A percentile compares a stretch with the other conserved stretches of the same genome.
These are phyloP conservation scores for Choricystis sp. DNA, from an alignment of 139 green algal species.

Conservation along the genomic window DNA sequence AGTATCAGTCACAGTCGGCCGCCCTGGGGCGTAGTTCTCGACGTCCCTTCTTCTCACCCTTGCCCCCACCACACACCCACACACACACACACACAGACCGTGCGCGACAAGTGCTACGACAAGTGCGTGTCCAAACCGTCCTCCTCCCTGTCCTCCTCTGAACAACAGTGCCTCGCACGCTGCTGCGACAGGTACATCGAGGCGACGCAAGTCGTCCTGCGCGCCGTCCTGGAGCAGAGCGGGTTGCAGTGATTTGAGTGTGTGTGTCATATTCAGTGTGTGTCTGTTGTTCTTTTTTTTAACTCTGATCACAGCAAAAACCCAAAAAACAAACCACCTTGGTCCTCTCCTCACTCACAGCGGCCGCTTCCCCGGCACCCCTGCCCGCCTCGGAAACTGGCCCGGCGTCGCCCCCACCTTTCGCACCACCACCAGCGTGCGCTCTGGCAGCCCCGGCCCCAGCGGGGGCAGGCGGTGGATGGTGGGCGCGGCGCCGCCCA, in stretches of 20 bases:
- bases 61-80: neutral
- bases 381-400: slow-evolving; percentile 35
- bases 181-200: slow-evolving; percentile 68
- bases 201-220: slow-evolving; percentile 25
- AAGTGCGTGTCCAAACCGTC: slow-evolving; percentile 72
- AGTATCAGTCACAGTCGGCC: too few relatives aligned
- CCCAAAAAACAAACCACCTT: neutral
- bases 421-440: slow-evolving; percentile 24
- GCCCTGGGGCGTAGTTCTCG: too few relatives aligned
- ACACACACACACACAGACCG: slow-evolving; percentile 41
- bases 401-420: slow-evolving; percentile 24
- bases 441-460: neutral
- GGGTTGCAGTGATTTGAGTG: slow-evolving; percentile 11
- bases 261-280: neutral
- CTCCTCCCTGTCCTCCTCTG: slow-evolving; percentile 64
- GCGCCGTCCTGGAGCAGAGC: slow-evolving; percentile 20
- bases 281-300: neutral
- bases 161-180: slow-evolving; percentile 69
- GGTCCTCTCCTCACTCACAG: slow-evolving; percentile 6
- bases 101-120: slow-evolving; percentile 91
- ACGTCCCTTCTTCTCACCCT: neutral
- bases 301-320: neutral
- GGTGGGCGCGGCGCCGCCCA: neutral
- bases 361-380: slow-evolving; percentile 36
- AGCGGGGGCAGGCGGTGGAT: neutral